A percentile compares a stretch with the other conserved stretches of the same genome.
Evolutionary conservation across 768 basidiomycete genomes (phyloP).

Genomic region (Tubosaeta sp.): DNA sequence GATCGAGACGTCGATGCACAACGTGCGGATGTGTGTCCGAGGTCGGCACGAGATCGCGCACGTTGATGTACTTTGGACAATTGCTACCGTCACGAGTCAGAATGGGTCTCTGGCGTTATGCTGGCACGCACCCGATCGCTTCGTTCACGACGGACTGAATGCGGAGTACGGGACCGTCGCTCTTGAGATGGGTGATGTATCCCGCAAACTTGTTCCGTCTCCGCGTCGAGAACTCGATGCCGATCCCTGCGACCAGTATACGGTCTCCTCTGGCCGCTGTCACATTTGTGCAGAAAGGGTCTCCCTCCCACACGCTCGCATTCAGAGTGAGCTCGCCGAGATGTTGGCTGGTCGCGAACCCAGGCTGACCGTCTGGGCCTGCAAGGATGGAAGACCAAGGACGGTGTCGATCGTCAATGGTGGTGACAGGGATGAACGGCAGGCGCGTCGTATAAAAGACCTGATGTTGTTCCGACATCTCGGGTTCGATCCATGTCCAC

Average conservation of each 20-base stretch:
- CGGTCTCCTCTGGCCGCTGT: neutral
- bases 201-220: slow-evolving; percentile 65
- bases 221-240: slow-evolving; percentile 55
- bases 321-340: slow-evolving; percentile 35
- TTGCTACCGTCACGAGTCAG: slow-evolving; percentile 37
- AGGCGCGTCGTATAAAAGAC: slow-evolving; percentile 45
- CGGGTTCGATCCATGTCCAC: slow-evolving; percentile 40
- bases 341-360: slow-evolving; percentile 39
- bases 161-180: slow-evolving; percentile 31
- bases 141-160: slow-evolving; percentile 43
- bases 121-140: slow-evolving; percentile 49
- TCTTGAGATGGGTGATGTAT: slow-evolving; percentile 33
- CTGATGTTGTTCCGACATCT: slow-evolving; percentile 48
- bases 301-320: slow-evolving; percentile 49
- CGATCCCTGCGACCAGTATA: slow-evolving; percentile 53
- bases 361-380: slow-evolving; percentile 39
- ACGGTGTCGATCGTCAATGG: slow-evolving; percentile 44
- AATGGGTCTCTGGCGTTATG: neutral
- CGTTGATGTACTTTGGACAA: slow-evolving; percentile 67
- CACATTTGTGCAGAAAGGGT: slow-evolving; percentile 46
- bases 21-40: slow-evolving; percentile 38
- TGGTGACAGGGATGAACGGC: slow-evolving; percentile 55
- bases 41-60: slow-evolving; percentile 47
- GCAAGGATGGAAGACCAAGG: slow-evolving; percentile 61
- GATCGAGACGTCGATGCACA: slow-evolving; percentile 28